Evolutionary conservation across 2,329 filamentous ascomycete genomes (phyloP).

Genomic region (Septoria linicola): DNA sequence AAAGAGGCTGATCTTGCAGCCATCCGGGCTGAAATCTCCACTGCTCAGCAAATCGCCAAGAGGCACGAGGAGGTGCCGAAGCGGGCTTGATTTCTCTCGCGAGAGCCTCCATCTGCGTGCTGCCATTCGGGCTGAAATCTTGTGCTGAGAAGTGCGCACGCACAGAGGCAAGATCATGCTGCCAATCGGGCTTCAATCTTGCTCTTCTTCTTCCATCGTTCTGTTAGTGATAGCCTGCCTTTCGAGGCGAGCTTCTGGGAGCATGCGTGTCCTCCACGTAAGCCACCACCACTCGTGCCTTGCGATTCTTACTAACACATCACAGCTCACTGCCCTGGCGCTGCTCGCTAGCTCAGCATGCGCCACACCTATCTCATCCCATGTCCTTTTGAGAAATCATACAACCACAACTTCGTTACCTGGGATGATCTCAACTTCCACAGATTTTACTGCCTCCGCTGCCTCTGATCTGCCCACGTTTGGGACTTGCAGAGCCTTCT

Average conservation of each 20-base stretch:
- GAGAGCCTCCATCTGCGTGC: constrained; percentile 15
- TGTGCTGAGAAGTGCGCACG: constrained; percentile 12
- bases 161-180: constrained; percentile 19
- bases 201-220: constrained; percentile 8
- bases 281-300: constrained; percentile 1
- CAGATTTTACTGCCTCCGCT: constrained; percentile 9
- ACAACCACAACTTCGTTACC: constrained; percentile 13
- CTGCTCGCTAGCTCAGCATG: constrained; percentile 15
- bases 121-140: constrained; percentile 10
- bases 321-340: constrained; percentile 16
- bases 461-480: constrained; percentile 1
- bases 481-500: constrained; percentile 14
- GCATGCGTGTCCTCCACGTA: constrained; percentile 16
- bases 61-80: constrained; percentile 12
- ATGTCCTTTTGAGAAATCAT: constrained; percentile 12
- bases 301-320: neutral
- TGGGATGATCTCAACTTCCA: constrained; percentile 25
- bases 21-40: constrained; percentile 9
- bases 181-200: constrained; percentile 19
- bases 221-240: constrained; percentile 9
- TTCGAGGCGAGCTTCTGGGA: constrained; percentile 6
- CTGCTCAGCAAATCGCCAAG: constrained; percentile 8
- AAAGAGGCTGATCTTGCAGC: constrained; percentile 17
- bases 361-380: constrained; percentile 20
- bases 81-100: constrained; percentile 14